Evolutionary conservation across 148 eudicot species (phyloP).

Genomic region (Nepenthes mirabilis): DNA sequence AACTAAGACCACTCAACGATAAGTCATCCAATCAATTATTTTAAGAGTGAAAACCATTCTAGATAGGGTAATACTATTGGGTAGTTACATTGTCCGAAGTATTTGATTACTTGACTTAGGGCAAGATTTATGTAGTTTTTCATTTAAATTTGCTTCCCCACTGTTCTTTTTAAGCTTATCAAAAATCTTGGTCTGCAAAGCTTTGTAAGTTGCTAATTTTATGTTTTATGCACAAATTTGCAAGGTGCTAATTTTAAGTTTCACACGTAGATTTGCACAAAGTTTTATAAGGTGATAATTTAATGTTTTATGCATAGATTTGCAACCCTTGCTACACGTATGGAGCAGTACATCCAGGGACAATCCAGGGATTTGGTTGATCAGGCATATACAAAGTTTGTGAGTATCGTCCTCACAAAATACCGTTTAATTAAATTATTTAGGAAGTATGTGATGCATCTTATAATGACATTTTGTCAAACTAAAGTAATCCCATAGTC

Average conservation of each 20-base stretch:
- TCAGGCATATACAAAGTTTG: slow-evolving; percentile 84
- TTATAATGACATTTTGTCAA: too few relatives aligned
- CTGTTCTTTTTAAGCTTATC: neutral
- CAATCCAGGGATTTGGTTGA: slow-evolving; percentile 98
- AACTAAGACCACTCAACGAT: too few relatives aligned
- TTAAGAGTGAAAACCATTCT: too few relatives aligned
- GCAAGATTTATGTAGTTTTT: neutral
- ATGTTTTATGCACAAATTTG: slow-evolving; percentile 39
- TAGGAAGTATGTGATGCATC: too few relatives aligned
- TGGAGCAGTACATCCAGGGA: slow-evolving; percentile 99
- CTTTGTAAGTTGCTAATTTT: neutral
- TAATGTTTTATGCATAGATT: slow-evolving; percentile 34
- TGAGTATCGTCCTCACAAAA: slow-evolving; percentile 29
- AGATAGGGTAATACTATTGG: too few relatives aligned
- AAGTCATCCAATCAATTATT: too few relatives aligned
- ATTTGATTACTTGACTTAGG: too few relatives aligned
- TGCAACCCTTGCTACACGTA: slow-evolving; percentile 90
- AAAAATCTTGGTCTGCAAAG: neutral
- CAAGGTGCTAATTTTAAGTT: slow-evolving; percentile 7
- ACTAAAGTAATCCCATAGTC: too few relatives aligned
- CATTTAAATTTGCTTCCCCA: neutral
- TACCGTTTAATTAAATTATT: neutral
- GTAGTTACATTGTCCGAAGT: too few relatives aligned
- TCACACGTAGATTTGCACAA: neutral
- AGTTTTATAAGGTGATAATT: neutral